A percentile compares a stretch with the other conserved stretches of the same genome.
These are phyloP conservation scores for Fusarium udum DNA, from an alignment of 2,329 filamentous ascomycete genomes.

Conservation along the genomic window DNA sequence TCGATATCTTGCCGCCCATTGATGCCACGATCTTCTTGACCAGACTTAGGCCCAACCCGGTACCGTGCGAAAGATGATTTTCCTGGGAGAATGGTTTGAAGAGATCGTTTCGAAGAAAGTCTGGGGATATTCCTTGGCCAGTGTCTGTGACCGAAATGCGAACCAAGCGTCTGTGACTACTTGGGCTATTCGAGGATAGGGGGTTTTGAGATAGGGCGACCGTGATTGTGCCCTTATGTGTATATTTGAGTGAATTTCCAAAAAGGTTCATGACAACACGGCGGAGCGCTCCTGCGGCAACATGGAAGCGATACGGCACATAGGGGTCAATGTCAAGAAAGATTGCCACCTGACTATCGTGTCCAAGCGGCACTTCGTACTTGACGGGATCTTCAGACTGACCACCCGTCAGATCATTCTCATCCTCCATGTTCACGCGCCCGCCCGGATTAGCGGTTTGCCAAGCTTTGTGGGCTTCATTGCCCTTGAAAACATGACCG, in stretches of 20 bases:
- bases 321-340: conserved; percentile 53
- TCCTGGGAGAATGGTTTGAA: conserved; percentile 74
- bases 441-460: conserved; percentile 9
- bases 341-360: conserved; percentile 36
- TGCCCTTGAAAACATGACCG: conserved; percentile 27
- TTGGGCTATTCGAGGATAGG: neutral
- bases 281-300: conserved; percentile 60
- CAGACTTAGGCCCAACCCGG: conserved; percentile 72
- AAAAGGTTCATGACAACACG: conserved; percentile 71
- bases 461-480: conserved; percentile 27
- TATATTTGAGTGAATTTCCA: conserved; percentile 71
- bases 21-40: conserved; percentile 69
- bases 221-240: conserved; percentile 48
- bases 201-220: conserved; percentile 41
- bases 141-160: conserved; percentile 67
- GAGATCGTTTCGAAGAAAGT: conserved; percentile 69
- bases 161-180: conserved; percentile 20
- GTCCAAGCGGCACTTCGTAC: conserved; percentile 16
- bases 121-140: conserved; percentile 70
- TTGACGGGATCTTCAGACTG: neutral
- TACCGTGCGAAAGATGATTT: conserved; percentile 66
- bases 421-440: neutral
- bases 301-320: conserved; percentile 61
- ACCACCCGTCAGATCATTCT: neutral
- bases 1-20: conserved; percentile 66